Evolutionary conservation across 208 protist species (phyloP).

Genomic region (Crithidia fasciculata): DNA sequence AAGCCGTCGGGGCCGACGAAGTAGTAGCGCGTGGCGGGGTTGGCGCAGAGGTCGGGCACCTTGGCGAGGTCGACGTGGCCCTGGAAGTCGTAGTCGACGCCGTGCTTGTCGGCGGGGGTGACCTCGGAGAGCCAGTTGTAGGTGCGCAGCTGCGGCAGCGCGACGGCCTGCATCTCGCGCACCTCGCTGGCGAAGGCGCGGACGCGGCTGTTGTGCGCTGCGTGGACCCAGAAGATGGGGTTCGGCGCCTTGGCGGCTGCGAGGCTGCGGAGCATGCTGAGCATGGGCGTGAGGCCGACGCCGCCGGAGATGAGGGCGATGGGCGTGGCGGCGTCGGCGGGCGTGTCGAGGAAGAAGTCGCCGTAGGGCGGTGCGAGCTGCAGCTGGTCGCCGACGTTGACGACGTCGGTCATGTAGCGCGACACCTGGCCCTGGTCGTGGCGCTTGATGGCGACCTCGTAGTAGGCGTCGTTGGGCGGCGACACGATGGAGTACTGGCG

Average conservation of each 20-base stretch:
- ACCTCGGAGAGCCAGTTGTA: constrained; percentile 37
- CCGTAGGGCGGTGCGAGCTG: constrained; percentile 46
- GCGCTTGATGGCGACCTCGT: constrained; percentile 44
- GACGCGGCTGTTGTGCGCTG: constrained; percentile 28
- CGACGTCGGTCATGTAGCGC: constrained; percentile 40
- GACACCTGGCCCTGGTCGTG: constrained; percentile 50
- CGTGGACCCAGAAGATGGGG: constrained; percentile 45
- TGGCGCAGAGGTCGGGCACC: constrained; percentile 25
- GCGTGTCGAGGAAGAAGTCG: constrained; percentile 40
- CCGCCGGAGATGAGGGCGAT: constrained; percentile 42
- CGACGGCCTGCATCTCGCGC: constrained; percentile 13
- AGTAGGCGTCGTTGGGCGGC: constrained; percentile 35
- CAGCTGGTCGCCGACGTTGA: constrained; percentile 42
- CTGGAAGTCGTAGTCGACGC: constrained; percentile 39
- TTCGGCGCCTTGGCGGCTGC: constrained; percentile 24
- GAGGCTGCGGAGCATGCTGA: constrained; percentile 44
- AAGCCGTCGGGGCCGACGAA: constrained; percentile 42
- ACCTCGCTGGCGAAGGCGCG: constrained; percentile 36
- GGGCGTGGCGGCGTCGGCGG: constrained; percentile 18
- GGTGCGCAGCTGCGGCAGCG: constrained; percentile 34
- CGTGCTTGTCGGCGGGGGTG: constrained; percentile 25
- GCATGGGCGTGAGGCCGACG: constrained; percentile 41
- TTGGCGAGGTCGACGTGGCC: constrained; percentile 37
- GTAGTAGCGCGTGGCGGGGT: constrained; percentile 32
- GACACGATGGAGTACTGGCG: constrained; percentile 50